Evolutionary conservation across 805 yeast genomes (phyloP).

Genomic region (Zygosaccharomyces kombuchaensis): DNA sequence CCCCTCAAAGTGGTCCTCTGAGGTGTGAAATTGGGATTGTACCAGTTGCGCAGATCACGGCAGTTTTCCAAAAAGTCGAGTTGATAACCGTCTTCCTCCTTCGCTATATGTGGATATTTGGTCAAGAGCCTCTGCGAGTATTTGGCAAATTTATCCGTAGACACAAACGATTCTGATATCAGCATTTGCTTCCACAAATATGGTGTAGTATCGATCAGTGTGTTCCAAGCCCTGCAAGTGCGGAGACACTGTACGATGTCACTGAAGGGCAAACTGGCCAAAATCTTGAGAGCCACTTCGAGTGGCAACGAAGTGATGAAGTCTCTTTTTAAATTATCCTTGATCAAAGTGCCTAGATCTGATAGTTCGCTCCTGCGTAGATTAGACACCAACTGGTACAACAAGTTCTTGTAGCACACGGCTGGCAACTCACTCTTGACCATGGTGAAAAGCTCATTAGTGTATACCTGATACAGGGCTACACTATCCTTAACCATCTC

Average conservation of each 20-base stretch:
- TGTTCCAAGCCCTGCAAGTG: conserved; percentile 69
- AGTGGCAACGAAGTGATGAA: conserved; percentile 64
- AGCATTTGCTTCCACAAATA: conserved; percentile 68
- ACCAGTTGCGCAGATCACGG: conserved; percentile 73
- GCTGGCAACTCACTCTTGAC: conserved; percentile 17
- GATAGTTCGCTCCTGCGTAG: conserved; percentile 31
- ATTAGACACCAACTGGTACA: conserved; percentile 28
- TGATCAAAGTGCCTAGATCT: conserved; percentile 29
- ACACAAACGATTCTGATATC: conserved; percentile 56
- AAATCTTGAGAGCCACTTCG: conserved; percentile 65
- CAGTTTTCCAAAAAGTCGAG: conserved; percentile 46
- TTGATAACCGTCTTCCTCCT: conserved; percentile 37
- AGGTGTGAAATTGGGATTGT: conserved; percentile 66
- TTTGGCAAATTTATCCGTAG: conserved; percentile 42
- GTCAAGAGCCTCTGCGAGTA: conserved; percentile 20
- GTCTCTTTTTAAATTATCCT: conserved; percentile 59
- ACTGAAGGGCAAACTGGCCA: conserved; percentile 57
- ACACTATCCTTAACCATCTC: conserved; percentile 3
- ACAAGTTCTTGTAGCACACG: conserved; percentile 21
- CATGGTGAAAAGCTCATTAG: conserved; percentile 17
- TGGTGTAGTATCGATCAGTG: conserved; percentile 54
- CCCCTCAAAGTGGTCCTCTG: conserved; percentile 60
- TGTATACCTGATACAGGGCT: conserved; percentile 9
- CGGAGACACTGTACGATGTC: conserved; percentile 57
- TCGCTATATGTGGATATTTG: conserved; percentile 30